Base-by-base conservation (phyloP, 1,284 basidiomycete genomes). In the Microbotryomycetes sp. region DNA sequence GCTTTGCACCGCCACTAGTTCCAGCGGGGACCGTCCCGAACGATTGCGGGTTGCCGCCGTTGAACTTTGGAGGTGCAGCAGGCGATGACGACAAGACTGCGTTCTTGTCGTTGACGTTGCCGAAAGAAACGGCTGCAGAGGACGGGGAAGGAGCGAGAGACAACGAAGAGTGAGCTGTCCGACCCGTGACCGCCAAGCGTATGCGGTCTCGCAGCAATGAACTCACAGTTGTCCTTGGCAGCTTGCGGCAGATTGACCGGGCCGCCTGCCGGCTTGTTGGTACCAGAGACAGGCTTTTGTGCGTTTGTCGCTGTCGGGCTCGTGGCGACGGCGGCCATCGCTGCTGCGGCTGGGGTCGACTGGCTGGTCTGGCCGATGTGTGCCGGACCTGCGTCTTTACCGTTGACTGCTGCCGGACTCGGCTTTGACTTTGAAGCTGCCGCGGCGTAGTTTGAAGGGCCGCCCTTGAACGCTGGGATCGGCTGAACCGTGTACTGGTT, bases 21-120 rank as follows among this genome's bases (percentile, higher is more conserved):
- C 50, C 49, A 15, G 57, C 55, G 27, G 49, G 29, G 28, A 65
- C 46, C 24, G 69, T 70, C 30, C 76, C 76, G 65, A 77, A 77
- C 5, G 71, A 70, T 60, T 75, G 69, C n/a, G 74, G 73, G 21
- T 52, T 53, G 52, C 70, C 69, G 47, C 71, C 67, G 58, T 71
- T 70, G 60, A 72, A 65, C 49, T 66, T 66, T 27, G 76, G 73
- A 55, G 74, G 73, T 2, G 71, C 72, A 30, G 75, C 75, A 6
- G 76, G 76, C 7, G 76, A 76, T 3, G 76, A 77, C 2, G 76
- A 76, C 24, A 76, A 70, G 45, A 69, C 70, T 4, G 75, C 73
- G 65, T 73, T 72, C 55, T 75, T 67, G 68, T 77, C 76, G 56
- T 73, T 71, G 15, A 75, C 72, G 5, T 73, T 76, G 63, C 76